Percentiles rank a stretch among this genome's conserved stretches.
Conservation (phyloP, 2,329 filamentous ascomycete genomes). For the Aspergillus pseudotamarii region DNA sequence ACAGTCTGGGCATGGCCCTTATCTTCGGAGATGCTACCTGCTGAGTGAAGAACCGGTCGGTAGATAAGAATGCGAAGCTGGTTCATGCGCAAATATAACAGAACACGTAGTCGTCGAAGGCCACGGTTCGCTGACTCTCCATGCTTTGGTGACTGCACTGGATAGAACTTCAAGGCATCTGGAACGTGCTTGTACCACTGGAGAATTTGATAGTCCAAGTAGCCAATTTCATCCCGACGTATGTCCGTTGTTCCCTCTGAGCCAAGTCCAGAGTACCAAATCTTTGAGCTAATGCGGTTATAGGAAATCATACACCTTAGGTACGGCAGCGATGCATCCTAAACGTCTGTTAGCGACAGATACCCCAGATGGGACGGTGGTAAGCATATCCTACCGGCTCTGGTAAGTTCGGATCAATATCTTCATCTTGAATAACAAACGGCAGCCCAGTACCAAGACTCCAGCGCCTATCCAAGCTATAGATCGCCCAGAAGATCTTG, state of each 20-base stretch:
- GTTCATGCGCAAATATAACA: constrained; percentile 84
- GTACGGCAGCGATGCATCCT: constrained; percentile 63
- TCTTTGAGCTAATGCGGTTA: constrained; percentile 78
- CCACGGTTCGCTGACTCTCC: constrained; percentile 62
- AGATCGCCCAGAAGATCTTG: constrained; percentile 82
- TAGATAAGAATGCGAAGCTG: constrained; percentile 90
- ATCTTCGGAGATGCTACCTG: constrained; percentile 79
- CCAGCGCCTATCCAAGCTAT: constrained; percentile 83
- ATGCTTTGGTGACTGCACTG: constrained; percentile 52
- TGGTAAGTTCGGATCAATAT: constrained; percentile 78
- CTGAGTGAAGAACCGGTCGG: constrained; percentile 81
- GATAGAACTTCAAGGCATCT: constrained; percentile 64
- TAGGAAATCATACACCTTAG: constrained; percentile 83
- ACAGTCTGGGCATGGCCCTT: constrained; percentile 71
- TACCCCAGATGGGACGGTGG: neutral
- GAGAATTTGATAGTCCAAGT: constrained; percentile 79
- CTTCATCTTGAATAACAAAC: constrained; percentile 80
- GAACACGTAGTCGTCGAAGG: constrained; percentile 73
- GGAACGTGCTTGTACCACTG: constrained; percentile 82
- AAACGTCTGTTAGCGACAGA: neutral
- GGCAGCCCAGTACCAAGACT: constrained; percentile 87
- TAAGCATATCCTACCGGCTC: constrained; percentile 64
- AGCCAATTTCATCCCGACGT: constrained; percentile 74
- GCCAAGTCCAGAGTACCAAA: constrained; percentile 79
- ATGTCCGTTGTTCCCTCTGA: constrained; percentile 68